A percentile compares a stretch with the other conserved stretches of the same genome.
phyloP scores from a whole-genome alignment of 2,329 filamentous ascomycete genomes.

The Phyllosticta paracitricarpa region DNA sequence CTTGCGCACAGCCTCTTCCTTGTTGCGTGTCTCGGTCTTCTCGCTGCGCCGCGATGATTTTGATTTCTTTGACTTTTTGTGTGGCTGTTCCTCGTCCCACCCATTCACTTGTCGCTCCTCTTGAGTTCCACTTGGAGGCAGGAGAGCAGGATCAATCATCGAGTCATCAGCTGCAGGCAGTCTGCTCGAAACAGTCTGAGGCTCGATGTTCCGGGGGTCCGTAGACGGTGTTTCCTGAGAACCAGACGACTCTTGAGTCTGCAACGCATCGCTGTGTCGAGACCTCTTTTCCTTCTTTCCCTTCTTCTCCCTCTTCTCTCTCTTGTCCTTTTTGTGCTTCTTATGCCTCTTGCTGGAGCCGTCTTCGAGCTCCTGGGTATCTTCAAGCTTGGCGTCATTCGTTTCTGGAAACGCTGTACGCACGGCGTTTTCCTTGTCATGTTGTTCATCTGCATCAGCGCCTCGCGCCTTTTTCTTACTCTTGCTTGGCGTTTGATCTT shows the following conservation, averaged over 20 bases:
- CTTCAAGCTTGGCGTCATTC: background rate
- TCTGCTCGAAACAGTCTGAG: background rate
- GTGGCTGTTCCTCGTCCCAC: background rate
- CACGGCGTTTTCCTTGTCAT: background rate
- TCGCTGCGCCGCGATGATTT: background rate
- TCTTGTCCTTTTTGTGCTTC: background rate
- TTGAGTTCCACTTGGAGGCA: background rate
- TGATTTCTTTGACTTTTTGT: conserved; percentile 6
- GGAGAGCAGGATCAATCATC: conserved; percentile 1
- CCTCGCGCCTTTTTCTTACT: conserved; percentile 3
- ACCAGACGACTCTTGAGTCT: no score
- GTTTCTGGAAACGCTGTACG: background rate
- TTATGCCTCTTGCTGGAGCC: background rate
- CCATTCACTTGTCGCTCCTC: background rate
- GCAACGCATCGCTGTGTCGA: background rate
- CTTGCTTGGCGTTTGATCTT: background rate
- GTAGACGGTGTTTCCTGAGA: background rate
- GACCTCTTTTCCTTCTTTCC: conserved; percentile 1
- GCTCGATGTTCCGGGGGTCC: background rate
- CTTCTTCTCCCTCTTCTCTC: background rate
- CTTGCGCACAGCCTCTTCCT: background rate
- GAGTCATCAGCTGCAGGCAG: background rate
- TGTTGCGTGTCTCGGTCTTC: background rate
- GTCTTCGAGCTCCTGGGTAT: background rate
- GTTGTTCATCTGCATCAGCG: background rate